Evolutionary conservation across 2,329 filamentous ascomycete species (phyloP).

Genomic region (Xylariaceae sp.): DNA sequence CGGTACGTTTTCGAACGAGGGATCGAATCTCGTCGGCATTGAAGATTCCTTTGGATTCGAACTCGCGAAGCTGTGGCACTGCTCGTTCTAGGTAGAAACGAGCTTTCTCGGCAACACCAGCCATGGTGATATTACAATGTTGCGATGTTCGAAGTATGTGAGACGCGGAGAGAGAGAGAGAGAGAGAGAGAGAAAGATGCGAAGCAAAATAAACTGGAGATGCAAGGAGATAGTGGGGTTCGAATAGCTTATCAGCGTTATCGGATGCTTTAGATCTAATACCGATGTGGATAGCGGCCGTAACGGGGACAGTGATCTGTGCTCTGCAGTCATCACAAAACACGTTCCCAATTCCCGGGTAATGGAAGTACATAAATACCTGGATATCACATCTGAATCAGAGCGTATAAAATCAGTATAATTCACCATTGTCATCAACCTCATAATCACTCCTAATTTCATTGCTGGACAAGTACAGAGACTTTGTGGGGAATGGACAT

Average conservation of each 20-base stretch:
- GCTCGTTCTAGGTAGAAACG: slow-evolving; percentile 91
- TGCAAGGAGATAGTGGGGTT: too few species aligned
- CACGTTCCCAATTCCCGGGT: too few species aligned
- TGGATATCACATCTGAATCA: too few species aligned
- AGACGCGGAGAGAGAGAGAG: not conserved
- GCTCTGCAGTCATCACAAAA: too few species aligned
- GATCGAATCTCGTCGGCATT: slow-evolving; percentile 82
- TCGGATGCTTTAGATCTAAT: not conserved
- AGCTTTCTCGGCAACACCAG: slow-evolving; percentile 85
- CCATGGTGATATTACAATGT: slow-evolving; percentile 50
- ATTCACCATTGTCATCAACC: too few species aligned
- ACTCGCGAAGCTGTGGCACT: slow-evolving; percentile 87
- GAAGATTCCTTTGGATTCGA: slow-evolving; percentile 89
- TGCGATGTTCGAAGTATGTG: not conserved
- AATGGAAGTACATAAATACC: too few species aligned
- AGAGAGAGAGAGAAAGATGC: slow-evolving; percentile 5
- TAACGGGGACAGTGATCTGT: too few species aligned
- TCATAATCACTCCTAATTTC: too few species aligned
- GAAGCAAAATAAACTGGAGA: slow-evolving; percentile 19
- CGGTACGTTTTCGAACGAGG: slow-evolving; percentile 84
- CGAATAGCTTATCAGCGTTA: slow-evolving; percentile 12
- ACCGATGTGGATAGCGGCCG: not conserved
- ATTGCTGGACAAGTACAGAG: too few species aligned
- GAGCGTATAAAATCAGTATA: too few species aligned
- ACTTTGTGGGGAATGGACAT: too few species aligned